Conservation (phyloP, 2,329 filamentous ascomycete species). For the Penicillium thymicola region DNA sequence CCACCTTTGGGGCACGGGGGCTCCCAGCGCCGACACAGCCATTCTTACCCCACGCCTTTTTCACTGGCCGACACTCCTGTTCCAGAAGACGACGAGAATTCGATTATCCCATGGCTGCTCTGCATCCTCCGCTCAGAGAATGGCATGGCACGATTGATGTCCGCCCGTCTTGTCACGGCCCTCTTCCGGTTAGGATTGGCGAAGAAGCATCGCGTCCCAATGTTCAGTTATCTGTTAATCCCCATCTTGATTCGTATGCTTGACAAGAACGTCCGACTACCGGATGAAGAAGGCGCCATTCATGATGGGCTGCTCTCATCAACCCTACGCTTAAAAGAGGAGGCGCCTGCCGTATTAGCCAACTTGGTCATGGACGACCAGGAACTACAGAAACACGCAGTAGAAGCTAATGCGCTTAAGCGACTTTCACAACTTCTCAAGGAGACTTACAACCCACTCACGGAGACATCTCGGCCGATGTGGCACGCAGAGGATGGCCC, state of each 20-base stretch:
- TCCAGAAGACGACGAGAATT: slow-evolving; percentile 63
- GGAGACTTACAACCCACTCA: slow-evolving; percentile 60
- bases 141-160: slow-evolving; percentile 63
- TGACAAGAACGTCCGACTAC: slow-evolving; percentile 49
- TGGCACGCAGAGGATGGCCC: slow-evolving; percentile 50
- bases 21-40: slow-evolving; percentile 34
- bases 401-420: slow-evolving; percentile 64
- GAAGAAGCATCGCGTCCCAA: slow-evolving; percentile 61
- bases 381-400: slow-evolving; percentile 75
- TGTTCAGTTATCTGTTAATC: slow-evolving; percentile 65
- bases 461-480: slow-evolving; percentile 49
- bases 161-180: slow-evolving; percentile 65
- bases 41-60: slow-evolving; percentile 36
- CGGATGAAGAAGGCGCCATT: slow-evolving; percentile 39
- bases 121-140: slow-evolving; percentile 57
- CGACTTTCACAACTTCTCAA: slow-evolving; percentile 63
- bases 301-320: slow-evolving; percentile 40
- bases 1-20: slow-evolving; percentile 51
- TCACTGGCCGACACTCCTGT: slow-evolving; percentile 40
- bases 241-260: slow-evolving; percentile 68
- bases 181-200: slow-evolving; percentile 67
- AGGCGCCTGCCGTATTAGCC: slow-evolving; percentile 71
- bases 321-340: slow-evolving; percentile 60
- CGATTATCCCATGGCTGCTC: slow-evolving; percentile 71
- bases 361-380: slow-evolving; percentile 75